These are phyloP conservation scores for Brachypodium distachyon DNA, from an alignment of 202 grass and related monocot genomes.

Conservation along the genomic window DNA sequence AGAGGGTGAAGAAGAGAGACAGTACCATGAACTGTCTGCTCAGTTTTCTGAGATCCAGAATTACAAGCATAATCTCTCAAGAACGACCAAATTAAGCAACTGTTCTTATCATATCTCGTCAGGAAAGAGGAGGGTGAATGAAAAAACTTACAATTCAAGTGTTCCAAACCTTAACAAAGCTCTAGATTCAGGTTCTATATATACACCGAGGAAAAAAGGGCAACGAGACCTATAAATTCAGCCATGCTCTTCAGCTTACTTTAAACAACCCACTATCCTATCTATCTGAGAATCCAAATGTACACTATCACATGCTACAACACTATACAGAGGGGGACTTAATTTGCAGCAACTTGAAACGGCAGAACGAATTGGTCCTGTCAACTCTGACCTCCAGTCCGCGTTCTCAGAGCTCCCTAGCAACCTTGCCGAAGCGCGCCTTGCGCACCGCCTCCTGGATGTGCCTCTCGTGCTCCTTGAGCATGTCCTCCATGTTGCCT, in stretches of 20 bases:
- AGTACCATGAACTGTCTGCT: no score
- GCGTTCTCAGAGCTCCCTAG: background rate
- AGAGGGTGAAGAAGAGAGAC: no score
- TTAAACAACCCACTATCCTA: background rate
- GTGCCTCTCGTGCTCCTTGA: slow-evolving; percentile 79
- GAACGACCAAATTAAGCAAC: background rate
- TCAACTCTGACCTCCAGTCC: background rate
- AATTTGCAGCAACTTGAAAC: slow-evolving; percentile 7
- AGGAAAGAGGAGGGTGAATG: no score
- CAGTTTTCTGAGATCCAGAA: no score
- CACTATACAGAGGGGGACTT: background rate
- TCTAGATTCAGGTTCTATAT: background rate
- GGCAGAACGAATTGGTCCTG: background rate
- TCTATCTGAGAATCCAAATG: slow-evolving; percentile 11
- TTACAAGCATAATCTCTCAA: background rate
- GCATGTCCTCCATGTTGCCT: slow-evolving; percentile 81
- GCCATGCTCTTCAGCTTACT: background rate
- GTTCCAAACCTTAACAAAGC: background rate
- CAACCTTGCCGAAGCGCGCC: slow-evolving; percentile 40
- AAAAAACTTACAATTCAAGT: background rate
- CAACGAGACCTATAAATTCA: background rate
- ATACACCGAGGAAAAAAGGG: background rate
- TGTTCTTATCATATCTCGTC: background rate
- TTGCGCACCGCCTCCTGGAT: slow-evolving; percentile 87
- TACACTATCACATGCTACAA: background rate